Conservation (phyloP, 129 eudicot species). For the Lactuca saligna region DNA sequence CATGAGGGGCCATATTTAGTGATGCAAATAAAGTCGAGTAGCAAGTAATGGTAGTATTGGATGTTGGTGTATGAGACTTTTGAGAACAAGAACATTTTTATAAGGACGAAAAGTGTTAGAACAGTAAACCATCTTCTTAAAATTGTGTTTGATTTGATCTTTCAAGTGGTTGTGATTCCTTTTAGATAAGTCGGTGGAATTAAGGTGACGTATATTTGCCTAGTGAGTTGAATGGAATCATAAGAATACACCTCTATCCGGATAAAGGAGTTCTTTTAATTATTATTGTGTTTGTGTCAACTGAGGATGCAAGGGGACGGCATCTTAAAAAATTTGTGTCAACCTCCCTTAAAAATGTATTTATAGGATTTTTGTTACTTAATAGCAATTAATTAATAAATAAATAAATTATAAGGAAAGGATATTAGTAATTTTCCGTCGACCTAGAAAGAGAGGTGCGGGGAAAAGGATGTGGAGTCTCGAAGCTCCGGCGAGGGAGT, state of each 20-base stretch:
- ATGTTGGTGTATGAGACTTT: constrained; percentile 17
- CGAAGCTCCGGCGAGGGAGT: too few species aligned
- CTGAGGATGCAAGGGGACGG: not conserved
- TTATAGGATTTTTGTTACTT: too few species aligned
- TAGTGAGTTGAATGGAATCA: constrained; percentile 12
- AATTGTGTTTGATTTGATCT: constrained; percentile 6
- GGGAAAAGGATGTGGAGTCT: too few species aligned
- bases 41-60: not conserved
- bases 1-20: constrained; percentile 34
- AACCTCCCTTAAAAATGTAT: not conserved
- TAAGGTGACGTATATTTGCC: constrained; percentile 23
- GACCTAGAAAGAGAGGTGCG: too few species aligned
- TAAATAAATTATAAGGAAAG: too few species aligned
- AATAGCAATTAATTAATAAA: too few species aligned
- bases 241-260: constrained; percentile 14
- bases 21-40: constrained; percentile 1
- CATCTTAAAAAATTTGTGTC: constrained; percentile 13
- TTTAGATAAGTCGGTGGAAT: constrained; percentile 32
- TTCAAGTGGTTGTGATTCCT: constrained; percentile 38
- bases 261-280: constrained; percentile 15
- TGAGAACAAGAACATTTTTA: constrained; percentile 13
- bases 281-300: constrained; percentile 7
- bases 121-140: not conserved
- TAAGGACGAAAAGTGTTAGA: constrained; percentile 19
- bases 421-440: too few species aligned